Base-by-base conservation (phyloP, 352 stramenopile species). In the Phytophthora palmivora region DNA sequence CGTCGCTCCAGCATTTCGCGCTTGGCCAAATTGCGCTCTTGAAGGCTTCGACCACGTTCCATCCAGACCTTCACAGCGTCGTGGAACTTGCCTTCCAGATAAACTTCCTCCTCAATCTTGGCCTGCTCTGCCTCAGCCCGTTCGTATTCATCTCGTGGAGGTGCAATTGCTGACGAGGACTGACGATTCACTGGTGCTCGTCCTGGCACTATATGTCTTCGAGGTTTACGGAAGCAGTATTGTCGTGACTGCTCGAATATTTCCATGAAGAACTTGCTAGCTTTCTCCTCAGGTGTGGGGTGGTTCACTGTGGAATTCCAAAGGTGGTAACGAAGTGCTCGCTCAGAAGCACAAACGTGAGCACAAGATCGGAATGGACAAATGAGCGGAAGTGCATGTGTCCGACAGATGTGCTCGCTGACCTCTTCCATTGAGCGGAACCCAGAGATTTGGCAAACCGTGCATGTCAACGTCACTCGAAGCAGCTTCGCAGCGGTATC, bases 281-380 rank as follows among this genome's bases (percentile, higher is more conserved):
- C 58, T 3, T 72, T 60, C 57, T 94, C 86, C 30, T 91, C 81
- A 0, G 41, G 21, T 5, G 80, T 89, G 14, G 81, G 73, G 16
- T 76, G 80, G 4, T 77, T 70, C 22, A 90, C 69, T 14, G 84
- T 80, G 38, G 74, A 89, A 24, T 82, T 78, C 78, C 80, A 90
- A 6, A 94, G 79, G 30, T 94, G 86, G 39, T 93, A 94, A 2
- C 84, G 82, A 2, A 94, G 67, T 0, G 82, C 74, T n/a, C 63
- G 64, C 21, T 94, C 82, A 0, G 76, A 90, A 6, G 82, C 83
- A 45, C 84, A 93, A 3, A 91, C 63, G 51, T 94, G 86, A 1
- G 66, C 28, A 18, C 86, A 94, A 6, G 74, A 84, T 6, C 67
- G 72, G 48, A 92, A 93, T 8, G 86, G 86, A 61, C 86, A 94